phyloP scores from a whole-genome alignment of 345 rosid genomes.

The Bruguiera sexangula region DNA sequence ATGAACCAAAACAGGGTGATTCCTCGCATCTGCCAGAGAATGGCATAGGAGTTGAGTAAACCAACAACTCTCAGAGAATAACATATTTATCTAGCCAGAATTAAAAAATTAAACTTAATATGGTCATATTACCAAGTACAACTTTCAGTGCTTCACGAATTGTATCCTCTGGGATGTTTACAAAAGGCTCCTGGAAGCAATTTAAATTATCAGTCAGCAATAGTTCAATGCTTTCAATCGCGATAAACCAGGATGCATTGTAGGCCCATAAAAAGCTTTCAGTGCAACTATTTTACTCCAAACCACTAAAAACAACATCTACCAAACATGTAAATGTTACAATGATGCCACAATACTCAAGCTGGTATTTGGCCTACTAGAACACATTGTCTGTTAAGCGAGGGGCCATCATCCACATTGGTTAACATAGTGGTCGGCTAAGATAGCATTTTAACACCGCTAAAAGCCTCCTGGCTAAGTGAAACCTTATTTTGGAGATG shows the following conservation, averaged over 20 bases:
- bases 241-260: neutral
- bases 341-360: neutral
- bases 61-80: neutral
- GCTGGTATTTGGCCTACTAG: neutral
- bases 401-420: too few species aligned
- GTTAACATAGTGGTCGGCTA: too few species aligned
- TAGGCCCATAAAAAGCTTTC: neutral
- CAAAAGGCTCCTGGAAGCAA: constrained; percentile 71
- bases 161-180: constrained; percentile 68
- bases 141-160: constrained; percentile 90
- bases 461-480: too few species aligned
- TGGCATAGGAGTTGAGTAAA: constrained; percentile 2
- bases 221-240: neutral
- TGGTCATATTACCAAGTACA: constrained; percentile 56
- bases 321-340: neutral
- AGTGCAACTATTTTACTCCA: neutral
- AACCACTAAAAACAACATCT: neutral
- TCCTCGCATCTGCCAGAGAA: constrained; percentile 61
- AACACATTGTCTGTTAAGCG: neutral
- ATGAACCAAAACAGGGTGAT: constrained; percentile 87
- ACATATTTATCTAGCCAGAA: neutral
- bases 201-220: constrained; percentile 6
- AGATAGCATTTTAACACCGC: too few species aligned
- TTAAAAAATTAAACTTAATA: constrained; percentile 8
- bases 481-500: too few species aligned